Evolutionary conservation across 2,329 filamentous ascomycete genomes (phyloP), one percentile per base, ranked within the genome.

Genomic region (Thyridium curvatum): DNA sequence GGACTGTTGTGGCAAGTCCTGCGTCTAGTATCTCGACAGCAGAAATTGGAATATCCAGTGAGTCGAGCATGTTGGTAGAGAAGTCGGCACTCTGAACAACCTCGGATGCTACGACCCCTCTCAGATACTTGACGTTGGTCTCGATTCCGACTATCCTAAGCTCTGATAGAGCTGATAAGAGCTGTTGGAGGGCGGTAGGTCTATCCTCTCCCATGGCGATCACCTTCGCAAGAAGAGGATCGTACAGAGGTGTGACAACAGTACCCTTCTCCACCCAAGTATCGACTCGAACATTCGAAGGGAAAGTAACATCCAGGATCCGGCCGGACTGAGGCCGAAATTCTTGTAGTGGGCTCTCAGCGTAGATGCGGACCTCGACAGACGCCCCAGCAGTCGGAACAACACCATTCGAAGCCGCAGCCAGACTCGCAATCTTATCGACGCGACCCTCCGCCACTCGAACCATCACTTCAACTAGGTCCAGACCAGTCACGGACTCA

Each of bases 401-500:
- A n/a, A n/a, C n/a, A n/a, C n/a, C n/a, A n/a, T n/a, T n/a, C n/a
- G n/a, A n/a, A n/a, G n/a, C n/a, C n/a, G n/a, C n/a, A n/a, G n/a
- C n/a, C n/a, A n/a, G n/a, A n/a, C n/a, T n/a, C n/a, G 34, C 4
- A 13, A 18, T 34, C 47, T 43, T 53, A 60, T 74, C 74, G 38
- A 80, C 82, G 41, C 74, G 65, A 46, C 54, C 34, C n/a, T 59
- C 54, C 0, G 59, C 61, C 28, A 62, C 59, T 0, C 47, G 47
- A 10, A 68, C 40, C 65, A 69, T 68, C 16, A 61, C 51, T 26
- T 78, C 70, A 2, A 90, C 85, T 10, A 90, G 66, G 53, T 90
- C 85, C 35, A 86, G 73, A 0, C 77, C 81, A 9, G 82, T 86
- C 3, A 86, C 79, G 71, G 84, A 81, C 56, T 90, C 85, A 0